Percentiles rank a stretch among this genome's conserved stretches.
phyloP scores from a whole-genome alignment of 129 eudicot species.

The Flaveria sonorensis region DNA sequence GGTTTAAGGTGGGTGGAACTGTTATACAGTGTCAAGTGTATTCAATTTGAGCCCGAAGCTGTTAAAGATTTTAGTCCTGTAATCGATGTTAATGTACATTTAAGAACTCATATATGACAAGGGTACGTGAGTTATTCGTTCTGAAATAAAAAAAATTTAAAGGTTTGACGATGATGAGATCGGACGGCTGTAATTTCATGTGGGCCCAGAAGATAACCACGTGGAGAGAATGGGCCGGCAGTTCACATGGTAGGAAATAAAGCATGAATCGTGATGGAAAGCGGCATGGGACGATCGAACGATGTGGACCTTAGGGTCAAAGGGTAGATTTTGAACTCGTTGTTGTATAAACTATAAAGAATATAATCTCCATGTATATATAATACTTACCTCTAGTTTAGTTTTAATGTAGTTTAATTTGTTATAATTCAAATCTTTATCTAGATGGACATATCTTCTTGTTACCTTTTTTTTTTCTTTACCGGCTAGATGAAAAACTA shows the following conservation, averaged over 20 bases:
- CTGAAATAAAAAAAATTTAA: too few relatives aligned
- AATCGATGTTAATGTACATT: too few relatives aligned
- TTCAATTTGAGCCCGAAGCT: conserved; percentile 30
- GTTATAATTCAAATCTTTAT: neutral
- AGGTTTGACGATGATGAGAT: conserved; percentile 20
- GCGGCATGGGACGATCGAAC: conserved; percentile 21
- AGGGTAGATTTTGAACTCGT: conserved; percentile 14
- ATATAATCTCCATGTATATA: conserved; percentile 6
- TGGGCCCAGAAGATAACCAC: conserved; percentile 31
- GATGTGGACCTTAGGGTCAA: conserved; percentile 39
- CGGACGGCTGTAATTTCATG: conserved; percentile 12
- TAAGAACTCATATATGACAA: too few relatives aligned
- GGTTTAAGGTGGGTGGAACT: conserved; percentile 71
- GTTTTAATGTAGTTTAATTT: too few relatives aligned
- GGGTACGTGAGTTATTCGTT: too few relatives aligned
- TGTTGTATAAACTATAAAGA: neutral
- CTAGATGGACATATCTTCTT: too few relatives aligned
- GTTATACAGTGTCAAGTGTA: conserved; percentile 82
- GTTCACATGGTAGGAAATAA: conserved; percentile 12
- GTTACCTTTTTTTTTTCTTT: too few relatives aligned
- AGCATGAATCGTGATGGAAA: conserved; percentile 32
- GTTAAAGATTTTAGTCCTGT: too few relatives aligned
- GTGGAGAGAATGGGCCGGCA: too few relatives aligned
- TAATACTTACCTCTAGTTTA: neutral
- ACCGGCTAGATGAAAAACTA: too few relatives aligned